These are phyloP conservation scores for Apiotrichum akiyoshidainum DNA, from an alignment of 1,284 basidiomycete genomes.

Conservation along the genomic window DNA sequence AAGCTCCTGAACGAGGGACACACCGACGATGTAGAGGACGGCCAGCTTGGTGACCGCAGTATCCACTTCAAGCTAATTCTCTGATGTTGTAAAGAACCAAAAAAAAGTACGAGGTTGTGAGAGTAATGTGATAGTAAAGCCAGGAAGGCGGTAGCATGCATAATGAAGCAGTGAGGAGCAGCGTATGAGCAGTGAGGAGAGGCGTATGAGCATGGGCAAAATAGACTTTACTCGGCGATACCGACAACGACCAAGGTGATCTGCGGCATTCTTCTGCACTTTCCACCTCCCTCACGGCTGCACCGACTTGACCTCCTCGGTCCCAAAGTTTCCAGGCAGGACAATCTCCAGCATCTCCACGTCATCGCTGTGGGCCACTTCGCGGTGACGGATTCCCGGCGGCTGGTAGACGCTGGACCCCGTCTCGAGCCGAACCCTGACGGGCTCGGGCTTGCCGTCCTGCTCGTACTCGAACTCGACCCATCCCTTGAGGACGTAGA, in stretches of 20 bases:
- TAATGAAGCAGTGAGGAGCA: too few relatives aligned
- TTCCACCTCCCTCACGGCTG: background rate
- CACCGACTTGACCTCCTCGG: slow-evolving; percentile 3
- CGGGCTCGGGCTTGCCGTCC: slow-evolving; percentile 1
- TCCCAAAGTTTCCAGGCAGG: slow-evolving; percentile 10
- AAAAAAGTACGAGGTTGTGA: too few relatives aligned
- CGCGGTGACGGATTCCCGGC: slow-evolving; percentile 12
- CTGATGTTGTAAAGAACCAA: background rate
- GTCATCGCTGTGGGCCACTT: slow-evolving; percentile 13
- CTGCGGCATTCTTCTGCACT: background rate
- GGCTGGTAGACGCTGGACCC: slow-evolving; percentile 12
- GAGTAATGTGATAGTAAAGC: too few relatives aligned
- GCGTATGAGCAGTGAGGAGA: too few relatives aligned
- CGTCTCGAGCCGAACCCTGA: slow-evolving; percentile 4
- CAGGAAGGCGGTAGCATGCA: too few relatives aligned
- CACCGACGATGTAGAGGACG: background rate
- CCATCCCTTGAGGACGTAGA: slow-evolving; percentile 14
- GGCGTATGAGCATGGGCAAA: too few relatives aligned
- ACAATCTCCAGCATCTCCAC: slow-evolving; percentile 16
- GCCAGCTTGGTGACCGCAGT: slow-evolving; percentile 8
- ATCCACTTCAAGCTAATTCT: slow-evolving; percentile 12
- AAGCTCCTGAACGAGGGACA: background rate
- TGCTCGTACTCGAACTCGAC: slow-evolving; percentile 15
- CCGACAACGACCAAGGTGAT: too few relatives aligned
- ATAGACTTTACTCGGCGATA: too few relatives aligned